Conservation (phyloP, 805 yeast species). For the Ogataea saltuana region DNA sequence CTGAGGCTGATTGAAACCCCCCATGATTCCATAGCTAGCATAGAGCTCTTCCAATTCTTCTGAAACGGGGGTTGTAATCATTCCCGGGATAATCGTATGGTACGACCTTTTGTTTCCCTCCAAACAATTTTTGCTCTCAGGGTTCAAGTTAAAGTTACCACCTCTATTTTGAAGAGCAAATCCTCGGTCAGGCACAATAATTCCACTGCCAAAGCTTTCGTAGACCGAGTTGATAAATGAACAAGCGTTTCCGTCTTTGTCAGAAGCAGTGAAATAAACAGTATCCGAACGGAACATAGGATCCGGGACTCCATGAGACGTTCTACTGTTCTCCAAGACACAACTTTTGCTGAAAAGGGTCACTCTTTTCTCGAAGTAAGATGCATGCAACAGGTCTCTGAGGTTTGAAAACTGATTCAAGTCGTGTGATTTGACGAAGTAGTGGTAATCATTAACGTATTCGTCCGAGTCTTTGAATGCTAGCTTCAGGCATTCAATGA, state of each 20-base stretch:
- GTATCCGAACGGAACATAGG: constrained; percentile 66
- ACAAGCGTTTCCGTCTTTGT: constrained; percentile 73
- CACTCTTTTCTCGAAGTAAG: constrained; percentile 53
- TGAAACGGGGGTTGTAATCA: constrained; percentile 53
- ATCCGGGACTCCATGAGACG: constrained; percentile 46
- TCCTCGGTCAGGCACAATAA: constrained; percentile 63
- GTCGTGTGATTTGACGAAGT: constrained; percentile 24
- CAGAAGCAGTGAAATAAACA: constrained; percentile 65
- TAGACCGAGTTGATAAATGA: constrained; percentile 79
- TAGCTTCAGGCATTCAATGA: constrained; percentile 71
- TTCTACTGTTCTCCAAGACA: constrained; percentile 40
- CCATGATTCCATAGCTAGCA: constrained; percentile 66
- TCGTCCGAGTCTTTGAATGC: constrained; percentile 77
- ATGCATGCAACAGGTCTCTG: constrained; percentile 45
- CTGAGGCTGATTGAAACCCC: constrained; percentile 85
- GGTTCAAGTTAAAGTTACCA: constrained; percentile 64
- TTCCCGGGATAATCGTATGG: constrained; percentile 82
- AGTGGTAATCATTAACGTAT: constrained; percentile 63
- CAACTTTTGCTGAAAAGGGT: constrained; percentile 42
- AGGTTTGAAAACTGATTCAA: constrained; percentile 27
- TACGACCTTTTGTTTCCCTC: constrained; percentile 75
- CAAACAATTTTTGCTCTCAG: constrained; percentile 56
- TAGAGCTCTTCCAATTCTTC: constrained; percentile 44
- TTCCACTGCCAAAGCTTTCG: constrained; percentile 67
- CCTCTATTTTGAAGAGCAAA: constrained; percentile 78